phyloP scores from a whole-genome alignment of 257 asterid genomes.

The Solanum boliviense region DNA sequence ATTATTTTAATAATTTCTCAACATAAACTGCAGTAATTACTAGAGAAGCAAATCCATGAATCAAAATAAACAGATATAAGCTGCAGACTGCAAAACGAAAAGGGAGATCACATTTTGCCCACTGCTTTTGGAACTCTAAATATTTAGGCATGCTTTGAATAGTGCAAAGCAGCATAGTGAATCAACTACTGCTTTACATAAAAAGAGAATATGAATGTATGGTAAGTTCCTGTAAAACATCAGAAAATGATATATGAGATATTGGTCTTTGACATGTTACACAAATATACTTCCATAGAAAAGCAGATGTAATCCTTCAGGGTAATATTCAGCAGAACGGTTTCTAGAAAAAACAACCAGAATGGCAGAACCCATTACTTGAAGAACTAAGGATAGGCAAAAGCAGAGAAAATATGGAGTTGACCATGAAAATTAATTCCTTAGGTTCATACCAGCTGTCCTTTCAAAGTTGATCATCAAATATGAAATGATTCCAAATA shows the following conservation, averaged over 20 bases:
- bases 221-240: not conserved
- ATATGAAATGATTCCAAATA: constrained; percentile 69
- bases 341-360: not conserved
- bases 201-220: not conserved
- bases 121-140: not conserved
- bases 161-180: not conserved
- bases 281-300: not conserved
- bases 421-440: not conserved
- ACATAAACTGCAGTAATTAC: not conserved
- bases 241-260: not conserved
- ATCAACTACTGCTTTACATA: not conserved
- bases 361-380: not conserved
- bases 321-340: not conserved
- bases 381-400: not conserved
- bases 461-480: constrained; percentile 81
- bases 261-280: not conserved
- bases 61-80: not conserved
- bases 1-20: not conserved
- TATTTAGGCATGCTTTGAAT: not conserved
- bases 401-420: not conserved
- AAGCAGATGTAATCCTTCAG: not conserved
- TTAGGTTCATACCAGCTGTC: constrained; percentile 34
- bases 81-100: not conserved
- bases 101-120: not conserved
- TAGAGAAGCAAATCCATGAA: not conserved